phyloP scores from a whole-genome alignment of 2,329 filamentous ascomycete species.

The Hysterium pulicare region DNA sequence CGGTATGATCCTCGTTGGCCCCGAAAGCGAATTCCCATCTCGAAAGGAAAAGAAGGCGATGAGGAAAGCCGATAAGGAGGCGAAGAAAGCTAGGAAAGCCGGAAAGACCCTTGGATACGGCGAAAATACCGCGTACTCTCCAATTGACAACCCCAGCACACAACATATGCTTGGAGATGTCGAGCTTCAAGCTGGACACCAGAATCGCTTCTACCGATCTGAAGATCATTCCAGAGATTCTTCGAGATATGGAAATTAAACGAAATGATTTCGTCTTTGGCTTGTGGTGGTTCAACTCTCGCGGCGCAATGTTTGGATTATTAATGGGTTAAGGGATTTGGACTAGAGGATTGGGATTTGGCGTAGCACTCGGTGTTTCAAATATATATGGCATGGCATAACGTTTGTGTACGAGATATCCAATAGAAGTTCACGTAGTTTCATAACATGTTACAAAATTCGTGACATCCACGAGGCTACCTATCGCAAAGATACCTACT shows the following conservation, averaged over 20 bases:
- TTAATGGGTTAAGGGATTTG: no score
- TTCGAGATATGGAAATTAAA: neutral
- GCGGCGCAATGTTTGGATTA: no score
- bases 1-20: conserved; percentile 18
- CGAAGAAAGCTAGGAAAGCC: conserved; percentile 16
- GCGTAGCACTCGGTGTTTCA: no score
- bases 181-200: neutral
- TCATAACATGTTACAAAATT: no score
- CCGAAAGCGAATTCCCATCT: conserved; percentile 23
- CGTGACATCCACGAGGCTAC: no score
- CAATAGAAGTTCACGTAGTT: no score
- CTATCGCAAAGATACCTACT: no score
- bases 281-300: no score
- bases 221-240: neutral
- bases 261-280: neutral
- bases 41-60: conserved; percentile 20
- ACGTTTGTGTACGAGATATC: no score
- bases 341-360: no score
- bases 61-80: conserved; percentile 6
- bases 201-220: neutral
- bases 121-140: neutral
- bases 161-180: neutral
- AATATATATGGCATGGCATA: no score
- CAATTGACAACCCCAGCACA: neutral
- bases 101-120: conserved; percentile 9